Base-by-base conservation (phyloP, 345 rosid genomes). In the Hevea brasiliensis region DNA sequence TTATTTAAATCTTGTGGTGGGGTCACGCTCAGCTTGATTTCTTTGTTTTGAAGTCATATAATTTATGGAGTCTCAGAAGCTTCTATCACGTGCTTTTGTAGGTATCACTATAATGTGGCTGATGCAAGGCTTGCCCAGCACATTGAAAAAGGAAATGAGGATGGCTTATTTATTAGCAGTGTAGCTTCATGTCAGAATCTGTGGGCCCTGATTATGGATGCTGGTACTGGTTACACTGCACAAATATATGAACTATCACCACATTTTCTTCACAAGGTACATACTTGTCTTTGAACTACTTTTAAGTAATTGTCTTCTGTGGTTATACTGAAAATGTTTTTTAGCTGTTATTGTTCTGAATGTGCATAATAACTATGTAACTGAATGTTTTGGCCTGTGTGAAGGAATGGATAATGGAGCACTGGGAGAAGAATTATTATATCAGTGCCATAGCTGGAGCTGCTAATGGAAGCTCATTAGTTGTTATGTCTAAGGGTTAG, bases 381-480 rank as follows among this genome's bases (percentile, higher is more conserved):
- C 21, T 65, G 56, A n/a, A 23, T 63, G 37, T 32, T 32, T 32
- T 32, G 37, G 37, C 3, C 37, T 73, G 54, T 70, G 23, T 81
- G 74, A 72, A 95, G 98, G 99, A 95, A 65, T 95, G 99, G 99
- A 95, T 95, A 70, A 95, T 95, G 99, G 99, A 91, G 74, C 94
- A 92, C 61, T 95, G 99, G 99, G 99, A 92, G 82, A 92, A 92
- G 81, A 92, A 88, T 75, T 95, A 84, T 79, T 95, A 95, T 82
- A 95, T 95, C 68, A 95, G 92, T 70, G 86, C 96, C 61, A 85
- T 95, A 73, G 99, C 99, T 80, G 99, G 98, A 75, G 89, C 98
- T 68, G 83, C 58, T 80, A 90, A 85, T 76, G 99, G 99, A 76
- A 86, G 94, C 83, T 91, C 99, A 47, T 85, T 95, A 75, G 97